A percentile compares a stretch with the other conserved stretches of the same genome.
These are phyloP conservation scores for Dipodascus albidus DNA, from an alignment of 805 yeast species.

Conservation along the genomic window DNA sequence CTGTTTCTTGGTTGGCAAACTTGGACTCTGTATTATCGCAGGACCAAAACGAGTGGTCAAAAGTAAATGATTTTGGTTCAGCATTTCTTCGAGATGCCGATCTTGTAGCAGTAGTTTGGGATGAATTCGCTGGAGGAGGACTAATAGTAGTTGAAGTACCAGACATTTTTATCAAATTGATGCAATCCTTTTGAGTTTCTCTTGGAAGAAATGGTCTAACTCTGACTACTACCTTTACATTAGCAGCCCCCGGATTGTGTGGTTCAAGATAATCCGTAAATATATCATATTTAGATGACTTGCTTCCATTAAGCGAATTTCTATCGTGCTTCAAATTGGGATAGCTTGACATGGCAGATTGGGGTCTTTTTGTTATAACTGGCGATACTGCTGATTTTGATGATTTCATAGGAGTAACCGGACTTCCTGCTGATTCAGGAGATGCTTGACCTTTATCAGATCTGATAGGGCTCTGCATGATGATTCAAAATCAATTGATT, in stretches of 20 bases:
- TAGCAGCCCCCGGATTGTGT: conserved; percentile 12
- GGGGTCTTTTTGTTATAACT: neutral
- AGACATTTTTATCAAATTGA: conserved; percentile 13
- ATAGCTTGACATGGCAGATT: neutral
- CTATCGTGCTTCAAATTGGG: neutral
- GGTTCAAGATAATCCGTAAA: neutral
- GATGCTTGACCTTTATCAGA: neutral
- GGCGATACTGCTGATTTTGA: neutral
- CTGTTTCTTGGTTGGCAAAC: conserved; percentile 36
- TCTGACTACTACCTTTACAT: conserved; percentile 30
- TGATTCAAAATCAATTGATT: neutral
- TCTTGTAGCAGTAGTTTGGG: conserved; percentile 8
- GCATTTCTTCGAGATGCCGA: conserved; percentile 15
- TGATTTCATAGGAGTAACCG: neutral
- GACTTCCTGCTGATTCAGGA: neutral
- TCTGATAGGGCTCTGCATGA: neutral
- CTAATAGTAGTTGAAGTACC: conserved; percentile 12
- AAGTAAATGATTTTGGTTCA: conserved; percentile 31
- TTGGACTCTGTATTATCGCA: conserved; percentile 23
- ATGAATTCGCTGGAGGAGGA: conserved; percentile 10
- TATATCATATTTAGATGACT: neutral
- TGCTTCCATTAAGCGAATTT: neutral
- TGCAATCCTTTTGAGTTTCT: conserved; percentile 11
- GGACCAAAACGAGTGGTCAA: conserved; percentile 46
- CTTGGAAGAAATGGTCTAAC: conserved; percentile 26